Base-by-base conservation (phyloP, 2,329 filamentous ascomycete genomes). In the Colletotrichum lupini region DNA sequence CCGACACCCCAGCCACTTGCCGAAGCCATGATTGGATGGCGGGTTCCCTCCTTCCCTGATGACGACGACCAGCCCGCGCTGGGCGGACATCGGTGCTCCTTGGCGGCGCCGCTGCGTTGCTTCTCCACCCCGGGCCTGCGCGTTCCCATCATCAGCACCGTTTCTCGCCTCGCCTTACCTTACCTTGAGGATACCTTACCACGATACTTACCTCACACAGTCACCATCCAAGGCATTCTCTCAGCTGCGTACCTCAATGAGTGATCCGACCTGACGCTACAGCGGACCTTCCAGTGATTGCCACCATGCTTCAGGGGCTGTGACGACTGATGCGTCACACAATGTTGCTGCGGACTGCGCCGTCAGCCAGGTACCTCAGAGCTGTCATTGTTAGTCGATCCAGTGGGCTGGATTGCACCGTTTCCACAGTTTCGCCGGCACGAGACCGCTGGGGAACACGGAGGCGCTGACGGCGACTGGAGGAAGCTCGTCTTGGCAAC, bases 41-140 rank as follows among this genome's bases (percentile, higher is more conserved):
- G 35, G 67, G 46, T 24, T 65, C 19, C n/a, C 55, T 71, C 60
- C 56, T 57, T 57, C 35, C 67, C 55, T 73, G 71, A 66, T 73
- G 61, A 71, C 67, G 71, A 73, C 71, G 67, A 71, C 67, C 60
- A 56, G 67, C 56, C 71, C 71, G 67, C 71, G 70, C 67, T 73
- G 60, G 71, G 67, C 67, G 71, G 71, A 58, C 67, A 66, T 61
- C 67, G 56, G 71, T 69, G 67, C 26, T 66, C 49, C 71, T 73
- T 73, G 67, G 71, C 71, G 67, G 71, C 71, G 67, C 60, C 71
- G 71, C 66, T 73, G 71, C 37, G 9, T 28, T 53, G 46, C 46
- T 35, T 68, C 60, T 49, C 70, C 70, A 69, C 70, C 68, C 59
- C 66, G 69, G 69, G 32, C 69, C n/a, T 30, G 52, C 55, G 28